Percentiles rank a stretch among this genome's conserved stretches.
Conservation (phyloP, 768 basidiomycete genomes). For the Tricholoma hemisulphureum region DNA sequence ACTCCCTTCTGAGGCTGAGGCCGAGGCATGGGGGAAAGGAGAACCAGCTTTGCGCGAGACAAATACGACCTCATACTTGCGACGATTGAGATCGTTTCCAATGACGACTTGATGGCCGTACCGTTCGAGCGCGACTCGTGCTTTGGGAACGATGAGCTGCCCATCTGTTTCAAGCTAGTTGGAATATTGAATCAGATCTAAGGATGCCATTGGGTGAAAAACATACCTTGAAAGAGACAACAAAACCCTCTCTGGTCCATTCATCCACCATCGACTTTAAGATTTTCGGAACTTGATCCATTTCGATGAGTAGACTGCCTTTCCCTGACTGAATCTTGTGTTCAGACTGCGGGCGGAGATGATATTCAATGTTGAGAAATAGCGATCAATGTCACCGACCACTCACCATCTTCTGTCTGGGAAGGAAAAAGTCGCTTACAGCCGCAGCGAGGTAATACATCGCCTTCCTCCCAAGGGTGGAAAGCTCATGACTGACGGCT, state of each 20-base stretch:
- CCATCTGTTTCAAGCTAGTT: constrained; percentile 89
- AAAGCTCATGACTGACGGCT: constrained; percentile 78
- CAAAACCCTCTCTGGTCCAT: constrained; percentile 88
- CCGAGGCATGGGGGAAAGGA: constrained; percentile 14
- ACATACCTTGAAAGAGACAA: constrained; percentile 94
- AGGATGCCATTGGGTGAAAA: not conserved
- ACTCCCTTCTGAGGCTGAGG: not conserved
- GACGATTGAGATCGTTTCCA: constrained; percentile 88
- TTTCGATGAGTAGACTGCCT: constrained; percentile 89
- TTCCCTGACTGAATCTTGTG: constrained; percentile 99
- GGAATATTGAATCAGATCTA: not conserved
- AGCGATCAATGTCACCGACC: not conserved
- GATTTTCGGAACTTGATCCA: constrained; percentile 99
- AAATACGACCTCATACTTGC: constrained; percentile 92
- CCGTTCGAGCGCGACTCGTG: constrained; percentile 79
- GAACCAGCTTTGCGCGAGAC: constrained; percentile 54
- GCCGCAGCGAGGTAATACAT: constrained; percentile 98
- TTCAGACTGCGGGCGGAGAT: constrained; percentile 66
- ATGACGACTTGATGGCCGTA: constrained; percentile 98
- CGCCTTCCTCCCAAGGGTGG: constrained; percentile 61
- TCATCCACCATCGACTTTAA: constrained; percentile 90
- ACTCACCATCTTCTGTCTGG: constrained; percentile 83
- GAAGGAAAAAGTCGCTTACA: constrained; percentile 97
- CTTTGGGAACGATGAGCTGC: constrained; percentile 83
- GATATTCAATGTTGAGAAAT: not conserved